Conservation (phyloP, 345 rosid genomes). For the Balakata baccata region DNA sequence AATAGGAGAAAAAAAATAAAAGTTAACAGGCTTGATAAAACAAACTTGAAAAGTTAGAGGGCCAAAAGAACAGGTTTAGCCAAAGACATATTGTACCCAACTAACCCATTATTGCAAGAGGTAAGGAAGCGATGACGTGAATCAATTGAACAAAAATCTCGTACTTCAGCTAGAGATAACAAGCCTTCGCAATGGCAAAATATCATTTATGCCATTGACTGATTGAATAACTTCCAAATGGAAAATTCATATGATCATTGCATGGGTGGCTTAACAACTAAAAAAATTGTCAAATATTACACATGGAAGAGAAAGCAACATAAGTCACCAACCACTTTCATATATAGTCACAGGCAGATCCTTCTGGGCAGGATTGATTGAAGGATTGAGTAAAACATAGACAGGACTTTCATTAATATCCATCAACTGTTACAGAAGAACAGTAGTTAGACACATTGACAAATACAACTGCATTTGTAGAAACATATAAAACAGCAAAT, state of each 20-base stretch:
- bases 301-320: neutral
- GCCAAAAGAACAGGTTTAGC: no score
- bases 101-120: no score
- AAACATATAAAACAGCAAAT: neutral
- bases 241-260: neutral
- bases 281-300: neutral
- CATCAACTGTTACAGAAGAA: constrained; percentile 63
- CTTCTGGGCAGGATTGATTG: constrained; percentile 79
- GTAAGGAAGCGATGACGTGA: neutral
- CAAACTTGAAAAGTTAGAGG: no score
- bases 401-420: constrained; percentile 96
- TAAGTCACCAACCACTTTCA: constrained; percentile 65
- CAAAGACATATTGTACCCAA: no score
- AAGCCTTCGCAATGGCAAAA: neutral
- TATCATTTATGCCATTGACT: neutral
- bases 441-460: neutral
- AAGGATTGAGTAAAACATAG: constrained; percentile 83
- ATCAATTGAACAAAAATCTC: neutral
- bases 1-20: no score
- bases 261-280: neutral
- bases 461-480: neutral
- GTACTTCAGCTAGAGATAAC: neutral
- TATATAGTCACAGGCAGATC: constrained; percentile 88
- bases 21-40: no score
- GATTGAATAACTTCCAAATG: neutral